Evolutionary conservation across 140 eudicot genomes (phyloP), one percentile per base, ranked within the genome.

Genomic region (Anethum foeniculum): DNA sequence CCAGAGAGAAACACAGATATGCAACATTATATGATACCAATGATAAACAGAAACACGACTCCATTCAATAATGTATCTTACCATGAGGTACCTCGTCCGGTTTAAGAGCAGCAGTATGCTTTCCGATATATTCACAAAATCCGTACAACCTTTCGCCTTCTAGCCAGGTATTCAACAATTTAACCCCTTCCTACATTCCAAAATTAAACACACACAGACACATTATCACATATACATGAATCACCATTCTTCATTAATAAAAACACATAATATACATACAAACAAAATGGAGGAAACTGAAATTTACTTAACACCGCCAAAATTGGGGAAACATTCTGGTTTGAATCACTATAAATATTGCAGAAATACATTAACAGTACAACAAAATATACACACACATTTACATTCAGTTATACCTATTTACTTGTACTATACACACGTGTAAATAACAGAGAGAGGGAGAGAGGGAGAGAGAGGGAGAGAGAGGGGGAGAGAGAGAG

Each of bases 111-210:
- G 97, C 87, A 18, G 99, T 88, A 60, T 90, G 87, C 28, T 85
- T 87, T 1, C 92, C 88, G 9, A 95, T 25, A 86, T 85, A 95
- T 85, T 85, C 85, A 88, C 93, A 90, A 81, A 95, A 95, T 32
- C 81, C 84, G 4, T 85, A 75, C 25, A 91, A 88, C 77, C 89
- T 79, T 83, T 88, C 95, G 49, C 97, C 99, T 87, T 87, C 95
- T 74, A 95, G 85, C 99, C 97, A 92, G 39, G 93, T 84, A 80
- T 88, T 90, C 81, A 95, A 80, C 93, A 95, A 58, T 56, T 90
- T 89, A 67, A 95, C 89, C 86, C 99, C 99, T 83, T 95, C 99
- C 99, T 95, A 83, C 67, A 78, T 48, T 71, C 78, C 76, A 16
- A 60, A 76, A 79, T 2, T 25, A 38, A 52, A 36, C 52, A 71